phyloP scores from a whole-genome alignment of 228 moss, liverwort and hornwort genomes.

The Sphagnum fallax region DNA sequence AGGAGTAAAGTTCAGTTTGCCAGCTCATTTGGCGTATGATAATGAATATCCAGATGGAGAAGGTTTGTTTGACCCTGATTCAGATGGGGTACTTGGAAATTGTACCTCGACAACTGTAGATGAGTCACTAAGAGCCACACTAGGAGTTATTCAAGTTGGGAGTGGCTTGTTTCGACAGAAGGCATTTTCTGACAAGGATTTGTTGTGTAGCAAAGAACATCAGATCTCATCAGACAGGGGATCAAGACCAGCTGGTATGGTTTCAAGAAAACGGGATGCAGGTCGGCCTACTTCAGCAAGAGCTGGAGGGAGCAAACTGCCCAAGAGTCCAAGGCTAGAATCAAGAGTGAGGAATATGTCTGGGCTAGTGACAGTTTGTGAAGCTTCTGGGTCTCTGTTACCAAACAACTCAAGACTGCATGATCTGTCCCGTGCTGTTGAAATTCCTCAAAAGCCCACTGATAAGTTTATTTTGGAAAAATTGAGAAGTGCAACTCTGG shows the following conservation, averaged over 20 bases:
- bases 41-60: conserved; percentile 1
- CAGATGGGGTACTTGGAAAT: neutral
- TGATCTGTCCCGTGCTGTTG: no score
- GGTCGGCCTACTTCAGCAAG: neutral
- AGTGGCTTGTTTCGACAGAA: neutral
- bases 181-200: neutral
- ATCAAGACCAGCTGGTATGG: neutral
- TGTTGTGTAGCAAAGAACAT: neutral
- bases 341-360: no score
- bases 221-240: neutral
- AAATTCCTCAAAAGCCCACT: no score
- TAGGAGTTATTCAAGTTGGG: conserved; percentile 2
- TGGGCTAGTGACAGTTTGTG: no score
- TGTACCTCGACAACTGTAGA: conserved; percentile 9
- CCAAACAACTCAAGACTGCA: no score
- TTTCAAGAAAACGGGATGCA: neutral
- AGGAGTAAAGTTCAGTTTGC: conserved; percentile 36
- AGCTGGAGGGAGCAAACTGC: neutral
- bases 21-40: conserved; percentile 5
- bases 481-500: no score
- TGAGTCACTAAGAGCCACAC: conserved; percentile 2
- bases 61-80: conserved; percentile 4
- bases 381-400: no score
- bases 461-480: no score
- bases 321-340: neutral